Evolutionary conservation across 768 basidiomycete species (phyloP).

Genomic region (Trametopsis cervina): DNA sequence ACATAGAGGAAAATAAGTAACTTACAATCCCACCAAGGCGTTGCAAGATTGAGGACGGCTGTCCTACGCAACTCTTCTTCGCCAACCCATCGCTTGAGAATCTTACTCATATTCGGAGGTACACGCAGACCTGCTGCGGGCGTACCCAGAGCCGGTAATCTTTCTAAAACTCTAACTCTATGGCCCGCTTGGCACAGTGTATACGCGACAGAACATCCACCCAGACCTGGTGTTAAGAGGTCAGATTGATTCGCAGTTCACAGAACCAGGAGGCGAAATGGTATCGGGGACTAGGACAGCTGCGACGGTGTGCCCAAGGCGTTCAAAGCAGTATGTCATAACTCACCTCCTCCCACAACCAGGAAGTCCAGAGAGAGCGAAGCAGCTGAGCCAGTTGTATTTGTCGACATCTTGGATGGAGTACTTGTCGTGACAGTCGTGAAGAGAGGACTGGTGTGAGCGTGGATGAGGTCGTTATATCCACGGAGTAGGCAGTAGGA

Average conservation of each 20-base stretch:
- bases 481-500: too few species aligned
- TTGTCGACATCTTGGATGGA: too few species aligned
- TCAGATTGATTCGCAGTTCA: background rate
- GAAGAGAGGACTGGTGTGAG: too few species aligned
- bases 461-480: too few species aligned
- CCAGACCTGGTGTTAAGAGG: constrained; percentile 29
- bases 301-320: background rate
- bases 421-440: too few species aligned
- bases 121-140: constrained; percentile 37
- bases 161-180: constrained; percentile 49
- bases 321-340: background rate
- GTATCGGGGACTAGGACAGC: background rate
- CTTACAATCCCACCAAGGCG: constrained; percentile 30
- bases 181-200: constrained; percentile 52
- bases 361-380: constrained; percentile 33
- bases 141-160: constrained; percentile 32
- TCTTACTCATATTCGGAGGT: constrained; percentile 52
- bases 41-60: constrained; percentile 27
- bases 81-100: constrained; percentile 51
- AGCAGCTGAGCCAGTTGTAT: too few species aligned
- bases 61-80: constrained; percentile 35
- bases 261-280: background rate
- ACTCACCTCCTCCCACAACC: constrained; percentile 41
- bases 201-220: constrained; percentile 50
- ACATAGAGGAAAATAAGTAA: constrained; percentile 6